Evolutionary conservation across 495 filamentous ascomycete species (phyloP), one percentile per base, ranked within the genome.

Genomic region (Aspergillus nidulans): DNA sequence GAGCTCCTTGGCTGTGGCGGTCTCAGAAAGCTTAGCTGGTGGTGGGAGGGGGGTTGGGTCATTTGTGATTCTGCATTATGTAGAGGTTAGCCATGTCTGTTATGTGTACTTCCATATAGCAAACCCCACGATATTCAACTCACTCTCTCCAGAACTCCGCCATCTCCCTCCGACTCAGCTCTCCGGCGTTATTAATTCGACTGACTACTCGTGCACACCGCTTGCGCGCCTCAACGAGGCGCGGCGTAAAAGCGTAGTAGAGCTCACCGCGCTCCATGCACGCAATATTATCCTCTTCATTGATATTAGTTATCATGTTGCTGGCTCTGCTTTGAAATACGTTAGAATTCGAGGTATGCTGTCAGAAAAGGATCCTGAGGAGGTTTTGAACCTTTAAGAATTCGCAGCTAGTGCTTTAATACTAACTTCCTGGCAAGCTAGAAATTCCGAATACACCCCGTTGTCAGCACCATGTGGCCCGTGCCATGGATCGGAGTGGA

Each of bases 191-290:
- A 30, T 58, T 58, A 1, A 58, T 25, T 0, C 19, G 42, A 21
- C 36, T 21, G 32, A 58, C 49, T 4, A 53, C 15, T 6, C 49
- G 19, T 1, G 21, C 18, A 43, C 56, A 58, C 2, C 56, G 56
- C 16, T 53, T 47, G 19, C 56, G 56, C 0, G 49, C 56, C 13
- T 43, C 56, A 4, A 58, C 44, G 2, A 58, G 49, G 5, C 34
- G 18, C 0, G 56, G 56, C 3, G 49, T 42, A 36, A 58, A 58
- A 16, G 56, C 56, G 34, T 53, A 53, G 24, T 58, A 58, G 23
- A 58, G 43, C 32, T 53, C 49, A 24, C 56, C 56, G 9, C 56
- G 56, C 34, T 49, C 15, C 56, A 58, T 58, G 38, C 54, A 46
- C n/a, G 46, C 54, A 12, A 50, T 46, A 12, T 56, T 56, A 7